Conservation (phyloP, 441 rosid species). For the Erodium trifolium region DNA sequence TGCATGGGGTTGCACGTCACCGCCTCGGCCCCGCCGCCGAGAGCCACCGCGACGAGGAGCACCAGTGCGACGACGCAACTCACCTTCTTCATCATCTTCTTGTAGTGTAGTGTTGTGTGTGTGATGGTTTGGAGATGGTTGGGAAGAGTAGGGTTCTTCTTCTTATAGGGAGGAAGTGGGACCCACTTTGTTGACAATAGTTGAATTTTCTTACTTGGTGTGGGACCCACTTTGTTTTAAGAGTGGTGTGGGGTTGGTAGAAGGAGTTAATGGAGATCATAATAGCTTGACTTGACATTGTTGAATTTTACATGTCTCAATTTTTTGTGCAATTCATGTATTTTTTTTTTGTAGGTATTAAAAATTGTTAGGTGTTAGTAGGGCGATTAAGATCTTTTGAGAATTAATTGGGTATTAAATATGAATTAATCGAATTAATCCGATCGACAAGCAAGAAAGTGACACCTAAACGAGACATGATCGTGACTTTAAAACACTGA, state of each 20-base stretch:
- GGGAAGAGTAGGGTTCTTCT: not conserved
- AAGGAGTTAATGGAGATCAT: not conserved
- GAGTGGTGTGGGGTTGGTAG: not conserved
- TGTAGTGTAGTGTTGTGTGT: too few species aligned
- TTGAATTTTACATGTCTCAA: too few species aligned
- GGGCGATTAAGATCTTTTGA: too few species aligned
- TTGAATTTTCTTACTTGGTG: not conserved
- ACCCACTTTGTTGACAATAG: not conserved
- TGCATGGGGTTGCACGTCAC: constrained; percentile 37
- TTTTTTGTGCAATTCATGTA: too few species aligned
- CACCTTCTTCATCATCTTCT: not conserved
- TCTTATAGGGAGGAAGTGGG: not conserved
- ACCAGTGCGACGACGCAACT: not conserved
- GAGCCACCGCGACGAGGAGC: not conserved
- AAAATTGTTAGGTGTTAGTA: too few species aligned
- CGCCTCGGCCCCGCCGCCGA: constrained; percentile 23
- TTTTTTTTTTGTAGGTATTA: too few species aligned
- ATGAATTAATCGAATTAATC: too few species aligned
- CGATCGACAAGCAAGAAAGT: too few species aligned
- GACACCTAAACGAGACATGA: too few species aligned
- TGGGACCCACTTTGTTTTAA: not conserved
- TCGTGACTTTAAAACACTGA: too few species aligned
- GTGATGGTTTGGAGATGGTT: not conserved
- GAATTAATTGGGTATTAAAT: too few species aligned
- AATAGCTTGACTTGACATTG: not conserved